Conservation (phyloP, 257 asterid genomes). For the Cynanchum wilfordii region DNA sequence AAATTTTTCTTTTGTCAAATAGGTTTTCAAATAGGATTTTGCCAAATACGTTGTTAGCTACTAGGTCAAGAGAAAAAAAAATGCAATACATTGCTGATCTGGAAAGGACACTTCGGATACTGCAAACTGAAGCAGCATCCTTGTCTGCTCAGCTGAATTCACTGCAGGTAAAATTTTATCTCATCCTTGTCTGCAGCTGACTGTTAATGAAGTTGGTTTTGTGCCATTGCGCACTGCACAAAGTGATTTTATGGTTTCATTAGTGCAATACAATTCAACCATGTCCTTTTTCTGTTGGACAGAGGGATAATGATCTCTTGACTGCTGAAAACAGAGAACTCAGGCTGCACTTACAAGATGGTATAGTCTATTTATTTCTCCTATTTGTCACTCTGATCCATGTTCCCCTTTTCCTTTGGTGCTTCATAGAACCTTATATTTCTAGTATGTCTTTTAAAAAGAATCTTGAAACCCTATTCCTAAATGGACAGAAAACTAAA, state of each 20-base stretch:
- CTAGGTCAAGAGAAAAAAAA: slow-evolving; percentile 94
- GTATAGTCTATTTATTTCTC: too few species aligned
- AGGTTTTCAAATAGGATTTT: slow-evolving; percentile 57
- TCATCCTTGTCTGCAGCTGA: neutral
- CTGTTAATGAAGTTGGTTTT: neutral
- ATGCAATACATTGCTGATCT: slow-evolving; percentile 97
- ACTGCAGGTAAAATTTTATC: slow-evolving; percentile 51
- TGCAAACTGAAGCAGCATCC: slow-evolving; percentile 96
- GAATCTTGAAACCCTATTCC: too few species aligned
- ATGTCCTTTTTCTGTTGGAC: slow-evolving; percentile 15
- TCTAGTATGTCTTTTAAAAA: too few species aligned
- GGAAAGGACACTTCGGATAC: slow-evolving; percentile 88
- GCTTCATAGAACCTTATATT: too few species aligned
- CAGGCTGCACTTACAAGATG: slow-evolving; percentile 92
- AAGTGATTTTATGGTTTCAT: neutral
- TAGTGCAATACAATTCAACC: neutral
- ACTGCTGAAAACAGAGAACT: slow-evolving; percentile 86
- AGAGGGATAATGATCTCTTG: slow-evolving; percentile 92
- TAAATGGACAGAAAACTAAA: too few species aligned
- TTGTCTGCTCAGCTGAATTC: slow-evolving; percentile 84
- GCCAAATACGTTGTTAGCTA: slow-evolving; percentile 99
- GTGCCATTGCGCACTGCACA: neutral
- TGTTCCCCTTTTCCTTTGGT: too few species aligned
- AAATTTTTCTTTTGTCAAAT: neutral
- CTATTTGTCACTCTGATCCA: too few species aligned